Conservation (phyloP, 1,139 yeast species). For the Blastobotrys serpentis region DNA sequence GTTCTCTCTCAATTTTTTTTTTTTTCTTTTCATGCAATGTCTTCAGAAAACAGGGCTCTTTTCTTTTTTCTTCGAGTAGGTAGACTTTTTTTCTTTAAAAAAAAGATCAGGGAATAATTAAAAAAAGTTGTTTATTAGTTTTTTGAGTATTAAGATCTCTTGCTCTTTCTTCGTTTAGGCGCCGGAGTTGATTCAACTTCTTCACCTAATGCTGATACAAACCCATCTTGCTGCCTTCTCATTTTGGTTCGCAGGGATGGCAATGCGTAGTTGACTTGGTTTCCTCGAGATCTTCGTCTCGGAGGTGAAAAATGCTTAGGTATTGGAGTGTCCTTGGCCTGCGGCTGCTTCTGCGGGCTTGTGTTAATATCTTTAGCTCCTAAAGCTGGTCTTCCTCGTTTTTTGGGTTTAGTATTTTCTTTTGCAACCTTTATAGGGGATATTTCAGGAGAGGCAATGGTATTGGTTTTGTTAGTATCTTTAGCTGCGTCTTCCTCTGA, state of each 20-base stretch:
- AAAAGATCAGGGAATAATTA: not conserved
- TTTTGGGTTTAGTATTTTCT: conserved; percentile 1
- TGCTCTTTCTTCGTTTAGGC: not conserved
- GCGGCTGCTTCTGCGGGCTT: conserved; percentile 1
- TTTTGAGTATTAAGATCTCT: not conserved
- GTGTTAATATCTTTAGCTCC: not conserved
- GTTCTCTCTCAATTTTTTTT: not conserved
- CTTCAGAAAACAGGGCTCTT: not conserved
- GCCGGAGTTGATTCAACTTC: not conserved
- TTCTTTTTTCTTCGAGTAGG: not conserved
- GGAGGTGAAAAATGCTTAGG: conserved; percentile 13
- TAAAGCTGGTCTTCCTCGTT: conserved; percentile 4
- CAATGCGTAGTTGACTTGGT: conserved; percentile 58
- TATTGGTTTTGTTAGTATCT: too few relatives aligned
- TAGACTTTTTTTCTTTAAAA: not conserved
- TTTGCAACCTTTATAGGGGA: too few relatives aligned
- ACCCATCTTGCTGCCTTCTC: conserved; percentile 63
- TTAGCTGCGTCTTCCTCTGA: too few relatives aligned
- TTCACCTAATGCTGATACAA: conserved; percentile 53
- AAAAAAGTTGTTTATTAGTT: not conserved
- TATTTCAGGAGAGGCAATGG: too few relatives aligned
- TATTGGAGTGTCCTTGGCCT: not conserved
- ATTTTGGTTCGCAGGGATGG: conserved; percentile 68
- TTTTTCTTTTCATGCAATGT: not conserved
- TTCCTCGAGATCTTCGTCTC: conserved; percentile 22